Conservation (phyloP, 1,284 basidiomycete genomes). For the Rhizoctonia solani region DNA sequence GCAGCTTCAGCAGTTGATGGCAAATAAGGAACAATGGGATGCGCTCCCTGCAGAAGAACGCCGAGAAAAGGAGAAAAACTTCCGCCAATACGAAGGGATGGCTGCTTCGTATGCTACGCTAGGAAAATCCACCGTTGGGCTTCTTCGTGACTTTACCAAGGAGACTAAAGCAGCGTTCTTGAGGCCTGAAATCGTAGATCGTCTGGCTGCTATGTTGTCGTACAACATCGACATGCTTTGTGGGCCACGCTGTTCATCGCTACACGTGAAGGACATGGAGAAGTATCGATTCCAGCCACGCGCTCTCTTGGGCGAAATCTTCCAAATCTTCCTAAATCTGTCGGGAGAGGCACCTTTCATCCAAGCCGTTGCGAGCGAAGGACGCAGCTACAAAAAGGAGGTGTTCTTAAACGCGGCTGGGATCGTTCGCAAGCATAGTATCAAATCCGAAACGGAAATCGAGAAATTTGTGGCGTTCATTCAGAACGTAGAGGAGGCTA, state of each 20-base stretch:
- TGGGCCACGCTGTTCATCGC: slow-evolving; percentile 81
- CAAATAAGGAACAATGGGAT: slow-evolving; percentile 69
- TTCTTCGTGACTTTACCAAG: slow-evolving; percentile 90
- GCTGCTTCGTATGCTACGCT: slow-evolving; percentile 86
- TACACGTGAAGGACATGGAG: slow-evolving; percentile 86
- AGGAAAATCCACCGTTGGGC: slow-evolving; percentile 83
- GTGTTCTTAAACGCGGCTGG: slow-evolving; percentile 82
- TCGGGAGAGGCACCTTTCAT: slow-evolving; percentile 80
- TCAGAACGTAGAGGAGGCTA: slow-evolving; percentile 82
- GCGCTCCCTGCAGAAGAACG: slow-evolving; percentile 70
- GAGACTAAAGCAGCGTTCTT: slow-evolving; percentile 93
- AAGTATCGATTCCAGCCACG: slow-evolving; percentile 91
- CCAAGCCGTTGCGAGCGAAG: slow-evolving; percentile 89
- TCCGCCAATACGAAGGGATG: slow-evolving; percentile 79
- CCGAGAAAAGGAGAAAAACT: slow-evolving; percentile 79
- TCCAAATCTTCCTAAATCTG: slow-evolving; percentile 92
- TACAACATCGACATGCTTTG: slow-evolving; percentile 91
- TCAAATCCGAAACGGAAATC: slow-evolving; percentile 85
- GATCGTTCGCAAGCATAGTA: slow-evolving; percentile 65
- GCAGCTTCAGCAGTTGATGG: slow-evolving; percentile 84
- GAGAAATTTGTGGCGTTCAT: slow-evolving; percentile 74
- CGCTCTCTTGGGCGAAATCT: slow-evolving; percentile 80
- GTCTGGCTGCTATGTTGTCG: slow-evolving; percentile 95
- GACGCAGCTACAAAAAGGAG: slow-evolving; percentile 85
- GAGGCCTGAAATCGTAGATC: slow-evolving; percentile 94